phyloP scores from a whole-genome alignment of 1,284 basidiomycete species.

The Trichosporon coremiiforme region DNA sequence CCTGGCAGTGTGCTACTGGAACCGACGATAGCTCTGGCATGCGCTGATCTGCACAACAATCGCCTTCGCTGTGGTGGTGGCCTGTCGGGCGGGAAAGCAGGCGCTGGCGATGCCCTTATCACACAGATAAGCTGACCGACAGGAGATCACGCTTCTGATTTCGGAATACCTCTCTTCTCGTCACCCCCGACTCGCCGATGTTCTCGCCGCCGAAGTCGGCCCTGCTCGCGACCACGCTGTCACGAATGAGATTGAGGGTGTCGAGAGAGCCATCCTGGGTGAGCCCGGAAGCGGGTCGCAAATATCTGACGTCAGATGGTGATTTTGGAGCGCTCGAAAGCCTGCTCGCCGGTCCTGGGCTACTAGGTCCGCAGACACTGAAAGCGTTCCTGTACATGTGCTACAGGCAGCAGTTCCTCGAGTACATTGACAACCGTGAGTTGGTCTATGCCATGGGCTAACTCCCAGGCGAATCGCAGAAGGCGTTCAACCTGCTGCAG shows the following conservation, averaged over 20 bases:
- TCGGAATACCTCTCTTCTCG: constrained; percentile 57
- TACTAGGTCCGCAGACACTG: constrained; percentile 56
- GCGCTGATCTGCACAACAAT: too few species aligned
- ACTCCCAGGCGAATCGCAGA: constrained; percentile 52
- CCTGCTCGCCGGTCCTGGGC: constrained; percentile 50
- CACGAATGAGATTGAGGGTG: constrained; percentile 49
- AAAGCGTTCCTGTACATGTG: constrained; percentile 58
- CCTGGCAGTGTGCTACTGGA: neutral
- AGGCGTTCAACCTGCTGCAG: constrained; percentile 60
- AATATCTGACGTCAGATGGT: constrained; percentile 50
- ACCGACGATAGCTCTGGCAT: neutral
- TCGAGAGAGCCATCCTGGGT: constrained; percentile 57
- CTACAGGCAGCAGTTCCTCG: constrained; percentile 56
- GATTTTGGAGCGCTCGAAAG: constrained; percentile 58
- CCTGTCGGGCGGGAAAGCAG: neutral
- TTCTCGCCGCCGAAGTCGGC: constrained; percentile 56
- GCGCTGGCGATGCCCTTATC: neutral
- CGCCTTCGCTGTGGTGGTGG: too few species aligned
- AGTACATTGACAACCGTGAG: constrained; percentile 59
- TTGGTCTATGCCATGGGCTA: constrained; percentile 4
- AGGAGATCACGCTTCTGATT: constrained; percentile 55
- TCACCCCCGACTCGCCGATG: constrained; percentile 50
- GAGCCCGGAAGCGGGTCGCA: neutral
- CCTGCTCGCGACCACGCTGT: constrained; percentile 41
- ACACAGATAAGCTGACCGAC: constrained; percentile 16